Evolutionary conservation across 2,329 filamentous ascomycete species (phyloP).

Genomic region (Monosporascus ibericus): DNA sequence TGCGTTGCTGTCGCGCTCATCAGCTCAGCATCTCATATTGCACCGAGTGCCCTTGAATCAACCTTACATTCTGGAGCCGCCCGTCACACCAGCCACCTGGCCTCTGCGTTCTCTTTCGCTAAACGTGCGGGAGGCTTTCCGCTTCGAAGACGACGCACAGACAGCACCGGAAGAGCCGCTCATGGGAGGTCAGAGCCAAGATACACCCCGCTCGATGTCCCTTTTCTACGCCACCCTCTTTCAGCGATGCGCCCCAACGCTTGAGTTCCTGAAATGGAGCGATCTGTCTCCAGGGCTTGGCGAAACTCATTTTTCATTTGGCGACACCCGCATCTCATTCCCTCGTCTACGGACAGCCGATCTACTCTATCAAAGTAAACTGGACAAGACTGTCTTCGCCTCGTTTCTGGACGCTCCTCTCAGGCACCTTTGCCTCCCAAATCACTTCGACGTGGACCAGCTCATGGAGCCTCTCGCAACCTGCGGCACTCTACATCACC

Average conservation of each 20-base stretch:
- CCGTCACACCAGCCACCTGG: background rate
- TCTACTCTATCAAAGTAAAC: background rate
- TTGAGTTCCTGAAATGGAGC: background rate
- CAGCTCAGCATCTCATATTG: background rate
- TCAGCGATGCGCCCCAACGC: constrained; percentile 1
- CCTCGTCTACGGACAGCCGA: background rate
- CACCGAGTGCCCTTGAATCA: background rate
- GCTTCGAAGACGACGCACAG: too few relatives aligned
- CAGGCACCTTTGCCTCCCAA: background rate
- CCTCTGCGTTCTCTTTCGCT: background rate
- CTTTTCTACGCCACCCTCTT: background rate
- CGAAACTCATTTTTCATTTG: background rate
- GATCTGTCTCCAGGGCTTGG: background rate
- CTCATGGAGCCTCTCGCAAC: background rate
- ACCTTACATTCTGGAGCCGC: background rate
- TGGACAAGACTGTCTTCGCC: background rate
- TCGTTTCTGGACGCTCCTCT: background rate
- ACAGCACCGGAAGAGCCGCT: too few relatives aligned
- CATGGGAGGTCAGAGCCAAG: background rate
- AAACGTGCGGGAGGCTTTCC: background rate
- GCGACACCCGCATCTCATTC: background rate
- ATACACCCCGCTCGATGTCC: background rate
- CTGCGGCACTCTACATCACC: background rate
- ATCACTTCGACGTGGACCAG: background rate
- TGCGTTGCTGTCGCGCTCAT: background rate